phyloP scores from a whole-genome alignment of 192 early-diverging fungal species.

The Phycomyces blakesleeanus region DNA sequence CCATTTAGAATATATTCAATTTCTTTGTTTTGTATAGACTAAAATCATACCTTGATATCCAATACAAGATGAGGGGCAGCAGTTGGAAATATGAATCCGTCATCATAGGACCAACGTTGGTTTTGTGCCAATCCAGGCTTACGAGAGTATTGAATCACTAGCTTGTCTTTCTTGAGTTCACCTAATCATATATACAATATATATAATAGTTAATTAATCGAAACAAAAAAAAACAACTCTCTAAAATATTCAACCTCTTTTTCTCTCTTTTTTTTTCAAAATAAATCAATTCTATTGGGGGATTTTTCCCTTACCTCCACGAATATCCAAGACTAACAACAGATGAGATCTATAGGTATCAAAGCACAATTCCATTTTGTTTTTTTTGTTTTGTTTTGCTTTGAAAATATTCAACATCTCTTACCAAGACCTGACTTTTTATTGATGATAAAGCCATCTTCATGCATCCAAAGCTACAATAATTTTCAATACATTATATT shows the following conservation, averaged over 20 bases:
- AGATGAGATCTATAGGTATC: too few species aligned
- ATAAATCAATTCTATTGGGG: neutral
- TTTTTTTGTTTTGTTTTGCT: too few species aligned
- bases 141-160: slow-evolving; percentile 26
- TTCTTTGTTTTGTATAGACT: too few species aligned
- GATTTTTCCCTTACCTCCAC: slow-evolving; percentile 7
- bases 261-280: too few species aligned
- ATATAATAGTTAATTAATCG: too few species aligned
- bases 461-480: slow-evolving; percentile 28
- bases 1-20: too few species aligned
- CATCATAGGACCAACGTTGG: slow-evolving; percentile 24
- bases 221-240: too few species aligned
- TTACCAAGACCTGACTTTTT: slow-evolving; percentile 30
- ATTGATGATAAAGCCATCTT: slow-evolving; percentile 30
- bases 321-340: slow-evolving; percentile 23
- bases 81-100: slow-evolving; percentile 17
- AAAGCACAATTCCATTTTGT: too few species aligned
- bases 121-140: slow-evolving; percentile 29
- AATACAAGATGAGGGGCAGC: slow-evolving; percentile 20
- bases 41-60: slow-evolving; percentile 20
- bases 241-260: too few species aligned
- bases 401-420: too few species aligned
- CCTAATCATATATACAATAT: slow-evolving; percentile 3
- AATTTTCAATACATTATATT: neutral
- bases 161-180: slow-evolving; percentile 22